Evolutionary conservation across 228 moss, liverwort and hornwort species (phyloP), one percentile per base, ranked within the genome.

Genomic region (Sphagnum fallax): DNA sequence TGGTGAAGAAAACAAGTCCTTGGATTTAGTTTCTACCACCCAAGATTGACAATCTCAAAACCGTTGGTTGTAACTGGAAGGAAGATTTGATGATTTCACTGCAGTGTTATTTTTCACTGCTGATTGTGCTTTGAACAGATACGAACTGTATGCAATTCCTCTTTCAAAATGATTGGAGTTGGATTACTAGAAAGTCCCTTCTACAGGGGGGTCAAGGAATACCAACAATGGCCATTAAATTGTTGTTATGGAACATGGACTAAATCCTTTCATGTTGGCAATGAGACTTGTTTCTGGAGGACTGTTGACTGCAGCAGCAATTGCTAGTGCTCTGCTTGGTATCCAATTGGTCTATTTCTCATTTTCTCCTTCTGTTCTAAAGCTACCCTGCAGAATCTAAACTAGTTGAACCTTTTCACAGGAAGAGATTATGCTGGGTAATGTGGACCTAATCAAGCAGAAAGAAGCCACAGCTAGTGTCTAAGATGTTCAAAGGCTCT

Each of bases 181-280:
- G 58, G 10, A 14, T 14, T 58, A 14, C 10, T 14, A 58, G 58
- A 10, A 58, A 58, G 58, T 10, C 58, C 10, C 58, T 58, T 10
- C 58, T 14, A 14, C 14, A 10, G 10, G 58, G 10, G 10, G 1
- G 1, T 58, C 10, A 58, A 9, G 14, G 14, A 10, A 58, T 58
- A 9, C 58, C 14, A 58, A 58, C 14, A 58, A 14, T 14, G 1
- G 10, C 10, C 10, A 14, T 58, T 9, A 10, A 10, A 58, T 11
- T 32, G 62, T 15, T 65, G 75, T 79, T 52, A 14, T 49, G 61
- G 67, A 69, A 78, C 79, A 87, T 76, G 81, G 57, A 52, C 69
- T 61, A 87, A 77, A 77, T 76, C 32, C 87, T n/a, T 87, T 87
- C 12, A 60, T 71, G 64, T 47, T 71, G 71, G 81, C 84, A 63